phyloP scores from a whole-genome alignment of 1,284 basidiomycete species.

The Flammula alnicola region DNA sequence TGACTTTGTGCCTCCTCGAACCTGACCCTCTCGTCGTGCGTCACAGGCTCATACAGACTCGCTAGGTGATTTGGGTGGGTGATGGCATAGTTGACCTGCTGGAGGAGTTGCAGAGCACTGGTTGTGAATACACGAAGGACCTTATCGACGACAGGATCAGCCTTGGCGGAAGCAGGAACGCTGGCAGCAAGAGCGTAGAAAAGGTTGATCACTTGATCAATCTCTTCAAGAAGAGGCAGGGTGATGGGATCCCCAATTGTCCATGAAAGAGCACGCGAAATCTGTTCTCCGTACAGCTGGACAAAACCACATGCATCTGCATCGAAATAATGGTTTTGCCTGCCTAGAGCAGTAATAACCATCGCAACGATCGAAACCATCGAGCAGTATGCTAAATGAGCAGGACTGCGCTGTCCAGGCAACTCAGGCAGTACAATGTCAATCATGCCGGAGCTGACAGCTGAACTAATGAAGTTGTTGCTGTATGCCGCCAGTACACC shows the following conservation, averaged over 20 bases:
- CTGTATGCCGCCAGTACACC: conserved; percentile 84
- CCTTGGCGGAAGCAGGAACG: conserved; percentile 46
- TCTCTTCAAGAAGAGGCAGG: conserved; percentile 76
- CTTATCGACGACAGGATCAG: conserved; percentile 55
- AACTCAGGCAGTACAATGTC: conserved; percentile 72
- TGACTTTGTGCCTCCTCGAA: conserved; percentile 64
- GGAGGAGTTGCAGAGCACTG: conserved; percentile 75
- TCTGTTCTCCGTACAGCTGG: conserved; percentile 84
- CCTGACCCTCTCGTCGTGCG: conserved; percentile 69
- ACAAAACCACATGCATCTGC: conserved; percentile 86
- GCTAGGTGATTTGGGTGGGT: conserved; percentile 90
- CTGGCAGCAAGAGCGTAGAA: conserved; percentile 74
- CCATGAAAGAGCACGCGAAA: conserved; percentile 79
- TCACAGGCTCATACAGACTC: conserved; percentile 81
- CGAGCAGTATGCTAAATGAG: conserved; percentile 82
- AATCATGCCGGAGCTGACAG: conserved; percentile 76
- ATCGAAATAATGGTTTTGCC: conserved; percentile 84
- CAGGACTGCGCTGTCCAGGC: conserved; percentile 74
- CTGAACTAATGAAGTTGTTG: conserved; percentile 79
- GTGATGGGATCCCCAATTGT: conserved; percentile 77
- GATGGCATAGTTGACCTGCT: conserved; percentile 88
- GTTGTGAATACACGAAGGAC: conserved; percentile 71
- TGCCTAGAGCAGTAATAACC: conserved; percentile 68
- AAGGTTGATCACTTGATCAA: conserved; percentile 77
- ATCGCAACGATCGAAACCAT: conserved; percentile 85